Percentiles rank a stretch among this genome's conserved stretches.
phyloP scores from a whole-genome alignment of 257 asterid species.

The Henckelia pumila region DNA sequence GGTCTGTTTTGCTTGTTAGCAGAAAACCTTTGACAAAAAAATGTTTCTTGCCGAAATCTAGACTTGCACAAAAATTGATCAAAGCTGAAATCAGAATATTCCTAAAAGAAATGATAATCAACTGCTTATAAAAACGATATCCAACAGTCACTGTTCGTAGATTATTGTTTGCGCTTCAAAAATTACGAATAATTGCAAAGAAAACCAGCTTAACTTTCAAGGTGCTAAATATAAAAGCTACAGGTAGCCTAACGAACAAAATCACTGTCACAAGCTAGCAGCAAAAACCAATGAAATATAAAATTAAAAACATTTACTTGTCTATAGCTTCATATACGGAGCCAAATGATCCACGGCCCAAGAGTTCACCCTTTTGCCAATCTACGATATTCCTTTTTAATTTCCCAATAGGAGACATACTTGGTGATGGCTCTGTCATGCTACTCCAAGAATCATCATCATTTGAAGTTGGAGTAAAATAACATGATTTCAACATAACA shows the following conservation, averaged over 20 bases:
- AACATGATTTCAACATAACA: constrained; percentile 49
- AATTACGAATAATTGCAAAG: no score
- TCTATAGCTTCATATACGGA: constrained; percentile 95
- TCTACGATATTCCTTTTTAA: constrained; percentile 46
- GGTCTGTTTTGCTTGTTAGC: background rate
- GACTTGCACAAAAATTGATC: no score
- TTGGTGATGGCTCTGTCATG: constrained; percentile 62
- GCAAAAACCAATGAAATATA: background rate
- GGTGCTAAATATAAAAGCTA: background rate
- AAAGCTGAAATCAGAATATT: no score
- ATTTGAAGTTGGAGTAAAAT: constrained; percentile 64
- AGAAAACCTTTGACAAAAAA: background rate
- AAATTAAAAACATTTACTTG: constrained; percentile 47
- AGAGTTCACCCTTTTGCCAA: constrained; percentile 85
- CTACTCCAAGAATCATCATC: constrained; percentile 86
- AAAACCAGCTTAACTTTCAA: no score
- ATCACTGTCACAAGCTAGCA: background rate
- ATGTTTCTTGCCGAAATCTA: no score
- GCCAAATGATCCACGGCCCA: constrained; percentile 96
- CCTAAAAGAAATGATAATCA: no score
- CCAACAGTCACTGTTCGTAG: no score
- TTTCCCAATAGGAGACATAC: constrained; percentile 64
- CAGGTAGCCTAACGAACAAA: background rate
- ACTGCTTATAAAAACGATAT: no score
- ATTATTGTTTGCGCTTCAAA: no score